Evolutionary conservation across 768 basidiomycete genomes (phyloP).

Genomic region (Cystobasidium tubakii): DNA sequence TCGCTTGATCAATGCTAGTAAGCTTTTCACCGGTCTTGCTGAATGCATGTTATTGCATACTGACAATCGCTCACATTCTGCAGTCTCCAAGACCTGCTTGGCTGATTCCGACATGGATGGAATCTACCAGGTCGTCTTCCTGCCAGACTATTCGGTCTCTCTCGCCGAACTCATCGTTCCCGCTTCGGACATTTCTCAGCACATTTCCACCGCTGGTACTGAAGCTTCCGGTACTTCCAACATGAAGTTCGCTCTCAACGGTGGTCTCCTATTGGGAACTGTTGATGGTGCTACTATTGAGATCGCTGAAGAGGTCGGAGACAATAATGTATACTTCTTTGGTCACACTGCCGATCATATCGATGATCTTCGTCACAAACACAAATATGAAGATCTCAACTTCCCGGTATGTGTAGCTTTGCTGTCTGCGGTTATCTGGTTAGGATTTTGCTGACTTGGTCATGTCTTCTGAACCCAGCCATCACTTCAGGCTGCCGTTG

Average conservation of each 20-base stretch:
- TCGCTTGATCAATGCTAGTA: conserved; percentile 61
- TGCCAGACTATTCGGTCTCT: conserved; percentile 80
- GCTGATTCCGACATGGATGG: conserved; percentile 75
- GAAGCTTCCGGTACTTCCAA: conserved; percentile 55
- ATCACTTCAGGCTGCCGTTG: conserved; percentile 74
- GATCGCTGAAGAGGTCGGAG: conserved; percentile 92
- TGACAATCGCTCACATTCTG: conserved; percentile 57
- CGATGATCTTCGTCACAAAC: background rate
- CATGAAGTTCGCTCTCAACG: conserved; percentile 69
- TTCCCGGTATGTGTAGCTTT: conserved; percentile 49
- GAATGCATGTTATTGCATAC: background rate
- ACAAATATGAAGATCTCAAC: background rate
- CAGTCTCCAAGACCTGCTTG: conserved; percentile 65
- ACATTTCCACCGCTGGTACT: conserved; percentile 95
- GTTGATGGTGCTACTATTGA: conserved; percentile 90
- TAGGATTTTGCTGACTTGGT: too few relatives aligned
- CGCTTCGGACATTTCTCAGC: conserved; percentile 89
- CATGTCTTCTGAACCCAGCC: too few relatives aligned
- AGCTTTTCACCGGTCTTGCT: background rate
- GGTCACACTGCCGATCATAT: conserved; percentile 43
- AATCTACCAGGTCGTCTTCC: conserved; percentile 81
- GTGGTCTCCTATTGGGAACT: conserved; percentile 61
- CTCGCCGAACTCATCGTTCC: conserved; percentile 44
- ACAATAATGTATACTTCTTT: conserved; percentile 79
- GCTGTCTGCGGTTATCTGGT: too few relatives aligned